phyloP scores from a whole-genome alignment of 495 filamentous ascomycete species.

The Aspergillus wentii region DNA sequence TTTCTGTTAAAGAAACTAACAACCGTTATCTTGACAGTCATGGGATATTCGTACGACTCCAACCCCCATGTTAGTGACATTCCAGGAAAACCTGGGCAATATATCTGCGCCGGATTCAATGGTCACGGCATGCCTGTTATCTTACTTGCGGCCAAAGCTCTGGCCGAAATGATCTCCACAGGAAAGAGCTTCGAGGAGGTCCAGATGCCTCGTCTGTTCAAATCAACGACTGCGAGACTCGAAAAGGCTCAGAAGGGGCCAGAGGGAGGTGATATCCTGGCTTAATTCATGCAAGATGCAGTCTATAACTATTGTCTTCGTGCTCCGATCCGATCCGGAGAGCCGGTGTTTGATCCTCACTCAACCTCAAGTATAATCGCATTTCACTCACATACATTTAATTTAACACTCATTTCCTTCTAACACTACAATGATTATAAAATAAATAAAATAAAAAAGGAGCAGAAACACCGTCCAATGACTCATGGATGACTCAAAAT shows the following conservation, averaged over 20 bases:
- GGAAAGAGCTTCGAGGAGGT: constrained; percentile 31
- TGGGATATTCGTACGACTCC: constrained; percentile 41
- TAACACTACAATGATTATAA: no score
- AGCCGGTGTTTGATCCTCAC: no score
- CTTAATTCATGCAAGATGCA: no score
- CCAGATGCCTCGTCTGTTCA: constrained; percentile 32
- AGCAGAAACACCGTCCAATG: no score
- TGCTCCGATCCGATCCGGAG: no score
- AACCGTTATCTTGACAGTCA: constrained; percentile 19
- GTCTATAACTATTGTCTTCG: no score
- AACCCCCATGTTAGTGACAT: constrained; percentile 47
- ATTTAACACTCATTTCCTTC: no score
- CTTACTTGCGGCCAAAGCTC: constrained; percentile 36
- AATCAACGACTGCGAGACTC: constrained; percentile 27
- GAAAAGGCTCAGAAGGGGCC: constrained; percentile 14
- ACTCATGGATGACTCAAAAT: not conserved
- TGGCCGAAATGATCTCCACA: constrained; percentile 40
- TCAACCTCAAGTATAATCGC: no score
- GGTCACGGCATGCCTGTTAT: constrained; percentile 54
- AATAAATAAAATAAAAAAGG: no score
- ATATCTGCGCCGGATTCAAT: constrained; percentile 49
- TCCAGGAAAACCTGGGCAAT: constrained; percentile 37
- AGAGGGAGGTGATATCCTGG: constrained; percentile 21
- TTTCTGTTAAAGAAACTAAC: not conserved
- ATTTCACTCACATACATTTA: no score